Base-by-base conservation (phyloP, 2,329 filamentous ascomycete species). In the Pseudogymnoascus sp. region DNA sequence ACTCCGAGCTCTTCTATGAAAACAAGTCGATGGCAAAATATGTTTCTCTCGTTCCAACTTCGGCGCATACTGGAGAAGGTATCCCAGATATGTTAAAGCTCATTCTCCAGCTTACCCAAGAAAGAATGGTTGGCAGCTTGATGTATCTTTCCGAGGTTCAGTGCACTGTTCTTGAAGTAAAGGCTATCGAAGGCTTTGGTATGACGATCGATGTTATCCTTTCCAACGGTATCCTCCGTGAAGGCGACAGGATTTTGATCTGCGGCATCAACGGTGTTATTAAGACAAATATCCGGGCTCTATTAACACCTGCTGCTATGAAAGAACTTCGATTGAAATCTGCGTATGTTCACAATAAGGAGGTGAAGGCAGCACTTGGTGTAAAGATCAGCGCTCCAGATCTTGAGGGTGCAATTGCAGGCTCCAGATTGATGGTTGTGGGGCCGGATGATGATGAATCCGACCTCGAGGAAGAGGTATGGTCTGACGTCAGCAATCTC, bases 61-160 rank as follows among this genome's bases (percentile, higher is more conserved):
- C 95, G 2, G 96, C 96, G 14, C 91, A 96, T 77, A 98, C 95
- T n/a, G 96, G 95, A 71, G 95, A 99, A 79, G 95, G 95, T 86
- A 93, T 99, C 69, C 95, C 95, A 24, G 95, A 99, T 76, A 93
- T 99, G 92, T 81, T 99, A 72, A 99, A 96, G 84, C 87, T 99
- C 65, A 89, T 99, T 69, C 80, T 96, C 60, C 87, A 90, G 71
- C 84, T 99, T 64, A 96, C 93, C 1, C 96, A 99, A 78, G 93
- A 98, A 79, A 90, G 95, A 71, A 98, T 99, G 91, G 93, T 95
- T 53, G 91, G 89, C 70, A 91, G 92, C 68, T 86, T 99, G 70
- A 99, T 99, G 95, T 99, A 99, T 76, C 85, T 99, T 63, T 95
- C 93, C 33, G 95, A 99, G 78, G 91, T 98, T 26, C 93, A 99